A percentile compares a stretch with the other conserved stretches of the same genome.
Conservation (phyloP, 208 protist genomes). For the Wallacemonas sp. region DNA sequence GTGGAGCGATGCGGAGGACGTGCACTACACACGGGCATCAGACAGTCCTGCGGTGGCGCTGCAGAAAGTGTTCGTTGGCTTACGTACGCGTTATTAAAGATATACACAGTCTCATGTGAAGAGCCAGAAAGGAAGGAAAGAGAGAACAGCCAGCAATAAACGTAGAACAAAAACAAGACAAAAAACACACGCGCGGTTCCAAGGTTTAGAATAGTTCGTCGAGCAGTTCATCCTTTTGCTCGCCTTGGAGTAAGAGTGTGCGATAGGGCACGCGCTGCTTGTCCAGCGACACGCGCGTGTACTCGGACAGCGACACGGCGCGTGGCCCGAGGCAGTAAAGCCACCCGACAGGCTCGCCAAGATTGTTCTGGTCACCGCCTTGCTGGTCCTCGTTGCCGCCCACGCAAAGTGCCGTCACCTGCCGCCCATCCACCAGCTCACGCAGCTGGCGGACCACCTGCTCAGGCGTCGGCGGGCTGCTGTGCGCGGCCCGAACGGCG, state of each 20-base stretch:
- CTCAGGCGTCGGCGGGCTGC: no score
- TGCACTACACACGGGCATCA: no score
- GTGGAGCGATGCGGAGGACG: no score
- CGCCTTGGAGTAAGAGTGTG: slow-evolving; percentile 4
- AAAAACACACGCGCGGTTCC: background rate
- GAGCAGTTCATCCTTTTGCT: slow-evolving; percentile 41
- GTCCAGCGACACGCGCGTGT: slow-evolving; percentile 31
- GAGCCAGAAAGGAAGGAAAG: no score
- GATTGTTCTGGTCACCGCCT: slow-evolving; percentile 40
- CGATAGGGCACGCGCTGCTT: slow-evolving; percentile 28
- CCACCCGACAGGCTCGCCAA: slow-evolving; percentile 40
- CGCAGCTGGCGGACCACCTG: no score
- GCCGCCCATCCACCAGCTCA: slow-evolving; percentile 1
- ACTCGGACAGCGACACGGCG: slow-evolving; percentile 35
- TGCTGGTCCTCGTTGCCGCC: slow-evolving; percentile 48
- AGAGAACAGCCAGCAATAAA: no score
- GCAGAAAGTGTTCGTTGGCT: no score
- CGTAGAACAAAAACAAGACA: no score
- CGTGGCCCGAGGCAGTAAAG: slow-evolving; percentile 38
- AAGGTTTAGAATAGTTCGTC: slow-evolving; percentile 53
- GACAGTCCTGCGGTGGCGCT: no score
- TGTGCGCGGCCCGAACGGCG: no score
- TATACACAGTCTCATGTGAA: no score
- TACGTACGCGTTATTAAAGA: no score
- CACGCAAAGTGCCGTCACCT: slow-evolving; percentile 32